These are phyloP conservation scores for Cardamine resedifolia DNA, from an alignment of 345 rosid genomes.

Conservation along the genomic window DNA sequence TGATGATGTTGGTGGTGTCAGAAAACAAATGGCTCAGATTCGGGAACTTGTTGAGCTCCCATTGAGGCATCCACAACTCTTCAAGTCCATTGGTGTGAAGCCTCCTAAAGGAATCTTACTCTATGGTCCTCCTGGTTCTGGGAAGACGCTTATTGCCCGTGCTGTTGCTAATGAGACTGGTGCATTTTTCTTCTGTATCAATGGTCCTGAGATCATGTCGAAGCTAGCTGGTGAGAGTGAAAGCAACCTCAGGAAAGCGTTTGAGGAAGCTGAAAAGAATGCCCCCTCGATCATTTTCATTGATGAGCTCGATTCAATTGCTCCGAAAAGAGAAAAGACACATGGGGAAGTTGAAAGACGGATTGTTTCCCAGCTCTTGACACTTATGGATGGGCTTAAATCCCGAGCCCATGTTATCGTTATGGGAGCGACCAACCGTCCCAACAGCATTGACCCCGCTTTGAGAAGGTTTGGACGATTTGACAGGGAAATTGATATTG, in stretches of 20 bases:
- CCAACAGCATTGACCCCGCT: slow-evolving; percentile 92
- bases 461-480: slow-evolving; percentile 91
- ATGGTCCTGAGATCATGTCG: slow-evolving; percentile 78
- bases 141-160: slow-evolving; percentile 66
- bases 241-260: slow-evolving; percentile 70
- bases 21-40: slow-evolving; percentile 77
- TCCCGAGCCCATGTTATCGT: slow-evolving; percentile 89
- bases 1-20: slow-evolving; percentile 80
- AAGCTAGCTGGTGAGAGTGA: slow-evolving; percentile 80
- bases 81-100: slow-evolving; percentile 69
- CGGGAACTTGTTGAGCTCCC: slow-evolving; percentile 74
- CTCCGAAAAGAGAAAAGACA: slow-evolving; percentile 71
- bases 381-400: slow-evolving; percentile 96
- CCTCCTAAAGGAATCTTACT: slow-evolving; percentile 75
- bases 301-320: slow-evolving; percentile 68
- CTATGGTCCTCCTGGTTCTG: slow-evolving; percentile 60
- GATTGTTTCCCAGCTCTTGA: slow-evolving; percentile 65
- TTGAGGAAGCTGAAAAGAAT: slow-evolving; percentile 60
- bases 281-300: slow-evolving; percentile 53
- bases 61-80: slow-evolving; percentile 70
- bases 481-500: slow-evolving; percentile 92
- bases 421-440: slow-evolving; percentile 96
- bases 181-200: slow-evolving; percentile 70
- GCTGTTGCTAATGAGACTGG: slow-evolving; percentile 76
- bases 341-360: slow-evolving; percentile 66